Evolutionary conservation across 495 filamentous ascomycete genomes (phyloP).

Genomic region (Neurospora discreta): DNA sequence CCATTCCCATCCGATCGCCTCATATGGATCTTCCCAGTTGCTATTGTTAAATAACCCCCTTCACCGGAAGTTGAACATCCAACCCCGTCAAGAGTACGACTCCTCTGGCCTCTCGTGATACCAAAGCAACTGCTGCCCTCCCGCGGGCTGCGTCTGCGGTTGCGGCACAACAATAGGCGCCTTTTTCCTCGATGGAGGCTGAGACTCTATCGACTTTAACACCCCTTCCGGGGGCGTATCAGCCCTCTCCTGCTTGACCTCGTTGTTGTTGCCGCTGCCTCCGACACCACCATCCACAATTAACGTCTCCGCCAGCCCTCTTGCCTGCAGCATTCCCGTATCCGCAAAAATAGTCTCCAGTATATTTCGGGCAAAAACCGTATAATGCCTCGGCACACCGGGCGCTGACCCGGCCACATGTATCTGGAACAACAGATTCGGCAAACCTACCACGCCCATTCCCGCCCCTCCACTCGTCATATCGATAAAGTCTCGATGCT

Average conservation of each 20-base stretch:
- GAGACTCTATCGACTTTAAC: background rate
- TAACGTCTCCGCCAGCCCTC: conserved; percentile 24
- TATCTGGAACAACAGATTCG: conserved; percentile 30
- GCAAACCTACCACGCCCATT: conserved; percentile 32
- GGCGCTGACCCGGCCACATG: conserved; percentile 32
- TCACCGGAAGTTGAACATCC: background rate
- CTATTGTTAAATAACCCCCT: background rate
- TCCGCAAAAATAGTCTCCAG: conserved; percentile 31
- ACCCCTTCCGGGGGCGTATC: background rate
- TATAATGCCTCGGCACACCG: conserved; percentile 24
- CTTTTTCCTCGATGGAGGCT: background rate
- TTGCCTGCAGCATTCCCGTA: conserved; percentile 37
- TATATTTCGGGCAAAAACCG: conserved; percentile 26
- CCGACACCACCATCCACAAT: conserved; percentile 2
- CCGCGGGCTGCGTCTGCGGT: background rate
- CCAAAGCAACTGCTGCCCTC: background rate
- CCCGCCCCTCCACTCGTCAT: conserved; percentile 27
- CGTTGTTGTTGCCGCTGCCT: background rate
- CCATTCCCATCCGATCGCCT: background rate
- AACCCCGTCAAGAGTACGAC: background rate
- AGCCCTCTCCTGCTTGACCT: background rate
- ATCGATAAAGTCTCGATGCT: conserved; percentile 19
- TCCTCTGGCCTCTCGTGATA: background rate
- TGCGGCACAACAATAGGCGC: background rate
- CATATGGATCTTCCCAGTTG: background rate